Evolutionary conservation across 73 alveolate species (phyloP).

Genomic region (Durusdinium trenchii): DNA sequence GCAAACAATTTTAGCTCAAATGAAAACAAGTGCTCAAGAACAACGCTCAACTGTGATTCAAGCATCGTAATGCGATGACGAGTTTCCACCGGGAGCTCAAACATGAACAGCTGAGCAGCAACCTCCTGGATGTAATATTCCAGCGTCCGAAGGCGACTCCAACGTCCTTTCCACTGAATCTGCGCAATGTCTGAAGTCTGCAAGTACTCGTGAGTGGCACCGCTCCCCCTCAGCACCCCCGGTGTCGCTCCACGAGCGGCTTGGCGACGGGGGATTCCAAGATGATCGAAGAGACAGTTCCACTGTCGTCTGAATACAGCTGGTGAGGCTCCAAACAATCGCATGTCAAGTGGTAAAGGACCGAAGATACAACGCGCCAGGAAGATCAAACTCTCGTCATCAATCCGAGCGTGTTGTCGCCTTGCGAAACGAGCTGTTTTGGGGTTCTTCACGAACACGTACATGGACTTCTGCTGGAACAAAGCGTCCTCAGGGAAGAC

Average conservation of each 20-base stretch:
- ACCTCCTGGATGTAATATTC: slow-evolving; percentile 29
- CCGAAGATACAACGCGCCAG: background rate
- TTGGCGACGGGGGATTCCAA: background rate
- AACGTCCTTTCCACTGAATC: slow-evolving; percentile 9
- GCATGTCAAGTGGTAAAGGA: background rate
- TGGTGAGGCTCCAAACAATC: background rate
- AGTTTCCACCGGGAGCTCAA: background rate
- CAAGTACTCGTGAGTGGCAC: background rate
- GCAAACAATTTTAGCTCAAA: background rate
- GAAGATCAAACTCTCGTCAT: background rate
- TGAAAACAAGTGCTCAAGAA: background rate
- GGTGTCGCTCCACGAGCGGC: background rate
- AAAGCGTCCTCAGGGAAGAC: background rate
- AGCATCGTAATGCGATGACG: background rate
- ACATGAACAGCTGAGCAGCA: background rate
- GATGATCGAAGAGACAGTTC: background rate
- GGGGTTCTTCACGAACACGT: background rate
- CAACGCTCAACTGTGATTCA: background rate
- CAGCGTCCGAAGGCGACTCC: background rate
- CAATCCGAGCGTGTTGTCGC: background rate
- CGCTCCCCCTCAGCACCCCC: slow-evolving; percentile 4
- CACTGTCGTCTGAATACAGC: background rate
- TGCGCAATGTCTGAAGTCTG: background rate
- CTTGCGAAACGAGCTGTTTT: slow-evolving; percentile 4
- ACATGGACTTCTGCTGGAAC: background rate